phyloP scores from a whole-genome alignment of 176 grass and related monocot species.

The Poa annua region DNA sequence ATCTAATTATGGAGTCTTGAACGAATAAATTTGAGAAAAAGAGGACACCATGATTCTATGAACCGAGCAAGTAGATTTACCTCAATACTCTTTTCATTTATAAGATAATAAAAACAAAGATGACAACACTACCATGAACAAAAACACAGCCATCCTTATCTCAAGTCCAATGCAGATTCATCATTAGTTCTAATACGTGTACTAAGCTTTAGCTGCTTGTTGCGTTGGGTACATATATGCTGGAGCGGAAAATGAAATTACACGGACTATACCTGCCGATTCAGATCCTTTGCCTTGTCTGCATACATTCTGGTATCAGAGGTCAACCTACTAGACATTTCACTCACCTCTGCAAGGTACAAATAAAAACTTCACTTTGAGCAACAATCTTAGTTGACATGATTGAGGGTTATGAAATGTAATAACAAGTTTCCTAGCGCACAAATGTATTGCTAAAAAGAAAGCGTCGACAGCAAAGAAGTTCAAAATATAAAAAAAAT shows the following conservation, averaged over 20 bases:
- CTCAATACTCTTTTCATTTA: neutral
- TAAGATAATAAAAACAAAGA: conserved; percentile 17
- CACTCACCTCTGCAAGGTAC: conserved; percentile 80
- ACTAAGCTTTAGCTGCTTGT: conserved; percentile 21
- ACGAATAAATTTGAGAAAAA: neutral
- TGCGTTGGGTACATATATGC: neutral
- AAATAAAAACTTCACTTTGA: conserved; percentile 27
- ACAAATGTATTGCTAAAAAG: neutral
- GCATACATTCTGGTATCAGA: conserved; percentile 88
- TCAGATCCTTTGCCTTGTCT: conserved; percentile 87
- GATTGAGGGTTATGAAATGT: neutral
- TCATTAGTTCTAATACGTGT: neutral
- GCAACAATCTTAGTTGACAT: conserved; percentile 17
- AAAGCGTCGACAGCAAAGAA: neutral
- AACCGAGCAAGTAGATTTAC: conserved; percentile 34
- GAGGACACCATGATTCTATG: neutral
- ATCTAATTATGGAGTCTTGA: neutral
- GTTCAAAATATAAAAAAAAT: neutral
- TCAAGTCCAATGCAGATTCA: neutral
- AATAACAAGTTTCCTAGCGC: neutral
- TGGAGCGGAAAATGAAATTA: neutral
- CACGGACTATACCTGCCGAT: conserved; percentile 59
- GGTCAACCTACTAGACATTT: conserved; percentile 84
- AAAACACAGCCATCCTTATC: neutral
- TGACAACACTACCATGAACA: conserved; percentile 2